Conservation (phyloP, 192 early-diverging fungal species). For the Coemansia reversa region DNA sequence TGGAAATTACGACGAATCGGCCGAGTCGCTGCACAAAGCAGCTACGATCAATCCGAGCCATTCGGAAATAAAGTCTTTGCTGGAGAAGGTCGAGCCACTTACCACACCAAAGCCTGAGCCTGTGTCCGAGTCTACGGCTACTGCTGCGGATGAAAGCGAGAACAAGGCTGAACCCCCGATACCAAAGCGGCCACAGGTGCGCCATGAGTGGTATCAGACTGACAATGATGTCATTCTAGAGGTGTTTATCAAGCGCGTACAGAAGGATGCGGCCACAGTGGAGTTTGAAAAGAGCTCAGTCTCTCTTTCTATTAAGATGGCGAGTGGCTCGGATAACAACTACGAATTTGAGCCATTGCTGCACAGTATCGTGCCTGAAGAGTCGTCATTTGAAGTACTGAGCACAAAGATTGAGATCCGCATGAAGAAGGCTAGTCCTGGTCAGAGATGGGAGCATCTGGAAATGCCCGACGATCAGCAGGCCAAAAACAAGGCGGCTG, state of each 20-base stretch:
- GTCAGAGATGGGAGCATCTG: slow-evolving; percentile 82
- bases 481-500: slow-evolving; percentile 36
- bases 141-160: not conserved
- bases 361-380: slow-evolving; percentile 70
- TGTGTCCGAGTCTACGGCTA: not conserved
- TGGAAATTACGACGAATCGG: slow-evolving; percentile 62
- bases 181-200: slow-evolving; percentile 35
- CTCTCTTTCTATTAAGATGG: slow-evolving; percentile 80
- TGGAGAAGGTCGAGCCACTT: slow-evolving; percentile 45
- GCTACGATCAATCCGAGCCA: slow-evolving; percentile 60
- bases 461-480: slow-evolving; percentile 54
- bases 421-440: slow-evolving; percentile 75
- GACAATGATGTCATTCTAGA: slow-evolving; percentile 82
- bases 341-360: slow-evolving; percentile 91
- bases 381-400: slow-evolving; percentile 73
- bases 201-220: slow-evolving; percentile 99
- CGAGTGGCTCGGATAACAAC: slow-evolving; percentile 81
- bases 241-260: slow-evolving; percentile 88
- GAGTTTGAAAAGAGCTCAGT: slow-evolving; percentile 62
- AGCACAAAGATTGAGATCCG: slow-evolving; percentile 95
- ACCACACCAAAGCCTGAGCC: slow-evolving; percentile 42
- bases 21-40: slow-evolving; percentile 57
- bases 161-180: slow-evolving; percentile 3
- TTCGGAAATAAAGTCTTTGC: slow-evolving; percentile 38
- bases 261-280: slow-evolving; percentile 68